phyloP scores from a whole-genome alignment of 768 basidiomycete species.

The Kwoniella mangroviensis region DNA sequence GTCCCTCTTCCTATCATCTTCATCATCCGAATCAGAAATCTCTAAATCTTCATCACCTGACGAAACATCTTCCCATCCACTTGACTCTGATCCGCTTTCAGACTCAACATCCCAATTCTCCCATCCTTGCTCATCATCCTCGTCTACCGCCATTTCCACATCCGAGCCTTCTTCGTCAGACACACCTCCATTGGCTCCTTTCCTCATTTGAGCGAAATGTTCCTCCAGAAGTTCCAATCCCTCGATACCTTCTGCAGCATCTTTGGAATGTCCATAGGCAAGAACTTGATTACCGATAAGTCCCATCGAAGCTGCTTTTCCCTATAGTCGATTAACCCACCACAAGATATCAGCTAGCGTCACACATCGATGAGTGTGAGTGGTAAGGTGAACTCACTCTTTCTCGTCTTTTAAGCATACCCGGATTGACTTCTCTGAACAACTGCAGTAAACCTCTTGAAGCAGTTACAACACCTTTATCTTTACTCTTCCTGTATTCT shows the following conservation, averaged over 20 bases:
- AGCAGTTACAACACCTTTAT: slow-evolving; percentile 89
- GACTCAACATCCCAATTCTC: slow-evolving; percentile 82
- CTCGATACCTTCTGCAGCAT: slow-evolving; percentile 82
- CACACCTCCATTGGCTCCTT: slow-evolving; percentile 63
- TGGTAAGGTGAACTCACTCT: slow-evolving; percentile 50
- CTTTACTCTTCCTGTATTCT: slow-evolving; percentile 92
- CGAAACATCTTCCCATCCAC: slow-evolving; percentile 78
- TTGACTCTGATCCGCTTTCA: slow-evolving; percentile 58
- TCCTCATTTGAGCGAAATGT: slow-evolving; percentile 73
- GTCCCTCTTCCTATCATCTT: slow-evolving; percentile 58
- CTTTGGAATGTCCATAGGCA: slow-evolving; percentile 78
- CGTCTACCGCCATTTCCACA: slow-evolving; percentile 46
- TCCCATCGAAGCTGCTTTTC: slow-evolving; percentile 87
- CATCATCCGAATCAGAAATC: slow-evolving; percentile 88
- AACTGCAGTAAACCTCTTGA: slow-evolving; percentile 83
- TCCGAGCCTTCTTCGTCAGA: slow-evolving; percentile 60
- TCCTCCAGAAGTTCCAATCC: slow-evolving; percentile 86
- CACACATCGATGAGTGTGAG: no score
- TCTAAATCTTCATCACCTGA: slow-evolving; percentile 69
- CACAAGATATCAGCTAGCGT: no score
- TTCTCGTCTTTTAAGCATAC: slow-evolving; percentile 84
- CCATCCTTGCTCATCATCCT: slow-evolving; percentile 74
- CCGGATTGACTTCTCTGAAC: slow-evolving; percentile 95
- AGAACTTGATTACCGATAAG: slow-evolving; percentile 67
- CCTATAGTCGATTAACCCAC: slow-evolving; percentile 60